A percentile compares a stretch with the other conserved stretches of the same genome.
These are phyloP conservation scores for Fermentozyma sake DNA, from an alignment of 1,139 yeast species.

Conservation along the genomic window DNA sequence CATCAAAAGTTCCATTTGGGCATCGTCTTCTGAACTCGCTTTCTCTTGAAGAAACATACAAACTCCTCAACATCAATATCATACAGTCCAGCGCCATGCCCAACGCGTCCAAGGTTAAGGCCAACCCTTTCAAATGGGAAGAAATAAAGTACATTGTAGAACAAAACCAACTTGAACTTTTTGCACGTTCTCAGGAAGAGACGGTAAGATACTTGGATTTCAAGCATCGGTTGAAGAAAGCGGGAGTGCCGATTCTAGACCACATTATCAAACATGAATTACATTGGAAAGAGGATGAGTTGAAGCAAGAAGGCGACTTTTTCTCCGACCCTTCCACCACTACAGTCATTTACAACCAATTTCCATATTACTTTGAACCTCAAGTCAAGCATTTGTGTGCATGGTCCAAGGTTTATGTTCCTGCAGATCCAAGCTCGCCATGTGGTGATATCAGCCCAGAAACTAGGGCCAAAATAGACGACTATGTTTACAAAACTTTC, in stretches of 20 bases:
- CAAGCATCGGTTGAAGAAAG: constrained; percentile 26
- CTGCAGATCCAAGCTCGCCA: constrained; percentile 26
- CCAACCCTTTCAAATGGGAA: constrained; percentile 28
- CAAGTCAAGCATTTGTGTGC: constrained; percentile 39
- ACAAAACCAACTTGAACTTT: constrained; percentile 32
- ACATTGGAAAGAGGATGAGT: constrained; percentile 25
- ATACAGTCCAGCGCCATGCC: constrained; percentile 38
- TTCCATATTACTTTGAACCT: constrained; percentile 38
- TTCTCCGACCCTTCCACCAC: constrained; percentile 13
- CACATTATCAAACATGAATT: constrained; percentile 34
- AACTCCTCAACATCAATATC: constrained; percentile 17
- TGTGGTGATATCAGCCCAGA: constrained; percentile 42
- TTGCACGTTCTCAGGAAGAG: constrained; percentile 34
- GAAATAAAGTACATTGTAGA: constrained; percentile 28
- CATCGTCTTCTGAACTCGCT: too few relatives aligned
- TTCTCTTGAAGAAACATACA: constrained; percentile 11
- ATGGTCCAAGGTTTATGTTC: constrained; percentile 36
- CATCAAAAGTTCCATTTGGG: too few relatives aligned
- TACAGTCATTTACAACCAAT: constrained; percentile 35
- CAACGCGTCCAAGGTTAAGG: constrained; percentile 32
- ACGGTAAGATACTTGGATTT: constrained; percentile 32
- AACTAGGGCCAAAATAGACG: constrained; percentile 33
- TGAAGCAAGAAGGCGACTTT: constrained; percentile 13
- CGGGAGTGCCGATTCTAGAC: constrained; percentile 28
- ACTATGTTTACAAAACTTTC: constrained; percentile 43